These are phyloP conservation scores for Leishmania martiniquensis DNA, from an alignment of 208 protist genomes.

Conservation along the genomic window DNA sequence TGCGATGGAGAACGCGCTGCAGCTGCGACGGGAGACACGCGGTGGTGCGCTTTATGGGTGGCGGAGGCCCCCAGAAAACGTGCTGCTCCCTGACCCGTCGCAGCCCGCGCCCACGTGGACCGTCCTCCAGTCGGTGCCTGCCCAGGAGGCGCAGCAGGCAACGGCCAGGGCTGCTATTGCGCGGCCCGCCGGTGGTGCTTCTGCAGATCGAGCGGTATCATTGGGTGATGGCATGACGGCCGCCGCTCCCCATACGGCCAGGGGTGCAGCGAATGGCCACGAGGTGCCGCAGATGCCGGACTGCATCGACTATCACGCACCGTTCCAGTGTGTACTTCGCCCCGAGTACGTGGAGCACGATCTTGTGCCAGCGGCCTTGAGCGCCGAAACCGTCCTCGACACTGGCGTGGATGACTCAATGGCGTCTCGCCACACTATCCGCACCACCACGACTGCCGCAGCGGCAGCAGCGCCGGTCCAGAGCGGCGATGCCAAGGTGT, in stretches of 20 bases:
- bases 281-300: neutral
- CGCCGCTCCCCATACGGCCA: neutral
- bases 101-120: conserved; percentile 11
- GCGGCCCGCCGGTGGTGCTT: neutral
- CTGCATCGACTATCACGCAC: conserved; percentile 41
- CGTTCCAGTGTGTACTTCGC: conserved; percentile 31
- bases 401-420: neutral
- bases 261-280: neutral
- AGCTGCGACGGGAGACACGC: conserved; percentile 5
- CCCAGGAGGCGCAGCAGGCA: conserved; percentile 21
- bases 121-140: conserved; percentile 10
- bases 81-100: conserved; percentile 30
- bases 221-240: neutral
- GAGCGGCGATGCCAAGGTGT: neutral
- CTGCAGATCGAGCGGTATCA: neutral
- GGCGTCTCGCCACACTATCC: too few species aligned
- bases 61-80: conserved; percentile 33
- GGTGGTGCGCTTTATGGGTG: conserved; percentile 22
- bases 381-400: conserved; percentile 6
- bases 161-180: conserved; percentile 6
- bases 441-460: neutral
- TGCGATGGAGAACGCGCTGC: conserved; percentile 5
- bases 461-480: neutral
- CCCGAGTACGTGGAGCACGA: conserved; percentile 26
- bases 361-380: conserved; percentile 16